A percentile compares a stretch with the other conserved stretches of the same genome.
These are phyloP conservation scores for Alternaria dauci DNA, from an alignment of 2,329 filamentous ascomycete species.

Conservation along the genomic window DNA sequence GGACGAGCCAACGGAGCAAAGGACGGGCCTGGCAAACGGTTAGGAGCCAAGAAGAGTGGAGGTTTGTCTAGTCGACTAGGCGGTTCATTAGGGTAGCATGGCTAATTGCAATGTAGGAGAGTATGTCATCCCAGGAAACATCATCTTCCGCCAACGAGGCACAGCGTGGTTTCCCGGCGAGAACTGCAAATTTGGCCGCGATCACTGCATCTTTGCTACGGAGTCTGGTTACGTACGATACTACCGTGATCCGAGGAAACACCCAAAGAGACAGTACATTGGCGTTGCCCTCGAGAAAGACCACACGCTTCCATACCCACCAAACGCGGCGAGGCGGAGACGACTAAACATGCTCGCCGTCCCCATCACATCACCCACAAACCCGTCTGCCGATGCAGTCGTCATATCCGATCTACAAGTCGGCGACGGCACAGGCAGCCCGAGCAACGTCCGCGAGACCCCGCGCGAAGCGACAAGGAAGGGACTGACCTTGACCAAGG, in stretches of 20 bases:
- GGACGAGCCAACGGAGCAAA: constrained; percentile 74
- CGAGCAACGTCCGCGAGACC: constrained; percentile 32
- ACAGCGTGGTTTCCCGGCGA: constrained; percentile 95
- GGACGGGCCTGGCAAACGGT: constrained; percentile 79
- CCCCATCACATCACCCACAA: constrained; percentile 9
- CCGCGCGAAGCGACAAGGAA: constrained; percentile 46
- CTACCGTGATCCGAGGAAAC: constrained; percentile 84
- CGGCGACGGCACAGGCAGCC: constrained; percentile 16
- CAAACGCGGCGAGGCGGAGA: constrained; percentile 76
- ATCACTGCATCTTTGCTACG: constrained; percentile 93
- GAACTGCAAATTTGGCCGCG: constrained; percentile 92
- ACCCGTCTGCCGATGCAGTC: constrained; percentile 31
- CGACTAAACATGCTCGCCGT: constrained; percentile 76
- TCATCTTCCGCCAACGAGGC: constrained; percentile 96
- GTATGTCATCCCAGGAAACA: constrained; percentile 94
- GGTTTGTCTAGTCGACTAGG: constrained; percentile 59
- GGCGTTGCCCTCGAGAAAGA: constrained; percentile 87
- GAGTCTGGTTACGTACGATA: constrained; percentile 93
- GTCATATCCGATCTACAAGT: constrained; percentile 26
- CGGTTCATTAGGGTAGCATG: background rate
- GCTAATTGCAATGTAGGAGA: constrained; percentile 66
- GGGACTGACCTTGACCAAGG: constrained; percentile 30
- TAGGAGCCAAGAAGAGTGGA: constrained; percentile 92
- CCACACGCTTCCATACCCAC: constrained; percentile 79
- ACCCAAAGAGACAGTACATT: constrained; percentile 92